phyloP scores from a whole-genome alignment of 495 filamentous ascomycete genomes.

The Penicillium manginii region DNA sequence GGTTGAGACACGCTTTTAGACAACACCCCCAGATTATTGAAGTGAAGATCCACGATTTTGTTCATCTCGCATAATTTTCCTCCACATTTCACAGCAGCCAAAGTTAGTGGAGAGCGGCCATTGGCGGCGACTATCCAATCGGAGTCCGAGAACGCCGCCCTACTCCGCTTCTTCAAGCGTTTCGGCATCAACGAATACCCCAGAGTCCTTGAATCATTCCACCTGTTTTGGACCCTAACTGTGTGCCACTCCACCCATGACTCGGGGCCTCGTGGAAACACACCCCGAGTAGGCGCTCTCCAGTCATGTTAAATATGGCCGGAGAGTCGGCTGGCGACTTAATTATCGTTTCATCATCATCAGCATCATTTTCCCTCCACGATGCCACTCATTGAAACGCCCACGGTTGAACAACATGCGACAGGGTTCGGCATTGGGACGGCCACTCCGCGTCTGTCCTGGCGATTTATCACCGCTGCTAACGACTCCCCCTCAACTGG shows the following conservation, averaged over 20 bases:
- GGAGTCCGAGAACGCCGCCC: neutral
- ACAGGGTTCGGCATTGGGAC: neutral
- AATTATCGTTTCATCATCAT: neutral
- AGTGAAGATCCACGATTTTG: neutral
- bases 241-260: neutral
- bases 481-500: constrained; percentile 1
- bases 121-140: neutral
- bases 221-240: neutral
- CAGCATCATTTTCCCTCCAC: neutral
- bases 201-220: neutral
- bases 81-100: neutral
- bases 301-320: neutral
- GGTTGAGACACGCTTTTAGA: neutral
- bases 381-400: neutral
- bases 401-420: neutral
- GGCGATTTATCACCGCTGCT: neutral
- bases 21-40: neutral
- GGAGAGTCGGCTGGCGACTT: neutral
- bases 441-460: neutral
- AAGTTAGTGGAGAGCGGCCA: neutral
- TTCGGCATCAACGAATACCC: neutral
- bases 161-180: neutral
- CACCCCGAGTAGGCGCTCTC: neutral
- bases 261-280: neutral
- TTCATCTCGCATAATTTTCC: neutral